Base-by-base conservation (phyloP, 2,329 filamentous ascomycete genomes). In the Penicillium italicum region DNA sequence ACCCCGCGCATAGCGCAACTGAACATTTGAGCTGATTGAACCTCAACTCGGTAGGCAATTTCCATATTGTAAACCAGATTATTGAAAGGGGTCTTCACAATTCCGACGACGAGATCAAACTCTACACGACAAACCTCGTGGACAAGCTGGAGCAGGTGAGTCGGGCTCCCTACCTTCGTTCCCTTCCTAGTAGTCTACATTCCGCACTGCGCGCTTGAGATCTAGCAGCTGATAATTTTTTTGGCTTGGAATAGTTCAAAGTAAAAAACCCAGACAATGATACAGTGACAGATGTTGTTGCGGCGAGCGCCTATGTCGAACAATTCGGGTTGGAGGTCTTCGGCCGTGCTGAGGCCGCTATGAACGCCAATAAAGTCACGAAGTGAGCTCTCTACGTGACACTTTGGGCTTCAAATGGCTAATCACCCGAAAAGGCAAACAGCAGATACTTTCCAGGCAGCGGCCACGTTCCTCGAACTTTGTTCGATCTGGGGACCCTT, bases 321-420 rank as follows among this genome's bases (percentile, higher is more conserved):
- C 89, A 96, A 71, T 99, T 99, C 72, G 93, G 88, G 0, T 80
- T 93, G 61, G 89, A 96, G 67, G 92, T 91, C 0, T 92, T 99
- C 61, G 83, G 87, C 45, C 85, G 91, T 60, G 93, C 90, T 4
- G 90, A 97, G 67, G 85, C 88, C 53, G 87, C 91, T 0, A 84
- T 97, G 67, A 84, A 86, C 56, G 88, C 89, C 46, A 88, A 94
- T 75, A 92, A 88, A 69, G 91, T 90, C 58, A 92, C 91, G 38
- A 87, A 85, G 88, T 91, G 75, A 45, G 73, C 60, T 20, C 43
- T 49, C 20, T 8, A 5, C 12, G 5, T 16, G 50, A 8, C 22
- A 16, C 31, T 53, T 18, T 38, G 26, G 46, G 4, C 33, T 12
- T 43, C 6, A 8, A 12, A 31, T 43, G 31, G n/a, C 38, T 31